Evolutionary conservation across 495 filamentous ascomycete species (phyloP).

Genomic region (Xanthoparmelia taractica): DNA sequence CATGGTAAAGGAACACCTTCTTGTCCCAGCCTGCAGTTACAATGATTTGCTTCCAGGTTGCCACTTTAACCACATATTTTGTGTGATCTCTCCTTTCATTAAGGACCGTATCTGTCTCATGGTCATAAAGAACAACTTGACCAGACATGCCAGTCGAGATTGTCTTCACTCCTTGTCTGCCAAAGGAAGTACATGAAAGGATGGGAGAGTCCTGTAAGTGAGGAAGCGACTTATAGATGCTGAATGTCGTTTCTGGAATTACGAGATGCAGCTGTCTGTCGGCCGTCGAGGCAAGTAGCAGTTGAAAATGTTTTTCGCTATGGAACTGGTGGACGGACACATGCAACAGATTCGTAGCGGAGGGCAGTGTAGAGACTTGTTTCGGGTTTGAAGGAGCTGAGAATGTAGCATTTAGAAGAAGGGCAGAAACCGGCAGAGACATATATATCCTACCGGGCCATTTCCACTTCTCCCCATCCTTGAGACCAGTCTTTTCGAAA

Average conservation of each 20-base stretch:
- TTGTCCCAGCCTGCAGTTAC: constrained; percentile 62
- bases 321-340: constrained; percentile 40
- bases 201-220: constrained; percentile 54
- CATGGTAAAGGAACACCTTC: constrained; percentile 47
- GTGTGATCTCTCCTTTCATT: constrained; percentile 49
- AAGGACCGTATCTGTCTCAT: constrained; percentile 32
- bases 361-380: constrained; percentile 37
- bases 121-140: constrained; percentile 40
- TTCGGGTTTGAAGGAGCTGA: constrained; percentile 44
- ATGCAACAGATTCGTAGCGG: constrained; percentile 47
- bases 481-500: constrained; percentile 48
- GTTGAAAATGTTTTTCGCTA: constrained; percentile 16
- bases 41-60: constrained; percentile 37
- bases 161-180: constrained; percentile 16
- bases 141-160: constrained; percentile 60
- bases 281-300: constrained; percentile 45
- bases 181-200: constrained; percentile 39
- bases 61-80: constrained; percentile 56
- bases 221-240: constrained; percentile 28
- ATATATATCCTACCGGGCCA: constrained; percentile 39
- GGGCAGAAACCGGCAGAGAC: background rate
- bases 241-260: constrained; percentile 28
- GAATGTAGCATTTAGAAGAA: constrained; percentile 3
- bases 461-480: constrained; percentile 40
- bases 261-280: constrained; percentile 46